Evolutionary conservation across 495 filamentous ascomycete species (phyloP).

Genomic region (Podospora conica): DNA sequence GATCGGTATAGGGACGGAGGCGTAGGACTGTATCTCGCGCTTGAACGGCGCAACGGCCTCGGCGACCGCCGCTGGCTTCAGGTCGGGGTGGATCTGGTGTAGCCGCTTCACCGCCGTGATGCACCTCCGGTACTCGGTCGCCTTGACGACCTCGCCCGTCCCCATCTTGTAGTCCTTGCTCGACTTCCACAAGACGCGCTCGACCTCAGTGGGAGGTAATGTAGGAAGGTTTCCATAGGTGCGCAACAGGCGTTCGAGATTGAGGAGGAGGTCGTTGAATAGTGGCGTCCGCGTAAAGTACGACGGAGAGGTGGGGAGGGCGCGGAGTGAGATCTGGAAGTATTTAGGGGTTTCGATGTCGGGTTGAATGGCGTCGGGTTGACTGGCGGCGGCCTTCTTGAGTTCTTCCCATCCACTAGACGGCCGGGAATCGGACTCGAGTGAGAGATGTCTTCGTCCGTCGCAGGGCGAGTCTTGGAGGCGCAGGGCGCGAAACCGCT

Average conservation of each 20-base stretch:
- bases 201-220: constrained; percentile 55
- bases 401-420: background rate
- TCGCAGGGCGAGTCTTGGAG: constrained; percentile 2
- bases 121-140: constrained; percentile 71
- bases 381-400: constrained; percentile 18
- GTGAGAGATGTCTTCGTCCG: constrained; percentile 18
- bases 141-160: constrained; percentile 70
- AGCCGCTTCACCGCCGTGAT: constrained; percentile 69
- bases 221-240: constrained; percentile 66
- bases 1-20: constrained; percentile 48
- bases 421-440: constrained; percentile 6
- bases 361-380: constrained; percentile 15
- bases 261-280: constrained; percentile 81
- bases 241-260: constrained; percentile 60
- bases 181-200: constrained; percentile 79
- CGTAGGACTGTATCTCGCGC: constrained; percentile 65
- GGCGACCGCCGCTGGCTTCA: constrained; percentile 65
- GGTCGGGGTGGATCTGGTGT: constrained; percentile 74
- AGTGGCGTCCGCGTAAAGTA: constrained; percentile 85
- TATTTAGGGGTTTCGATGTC: background rate
- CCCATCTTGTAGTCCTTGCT: constrained; percentile 66
- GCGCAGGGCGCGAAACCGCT: constrained; percentile 23
- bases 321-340: constrained; percentile 50
- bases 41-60: constrained; percentile 62
- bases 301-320: constrained; percentile 77